phyloP scores from a whole-genome alignment of 75 land plant genomes.

The Adiantum capillusveneris region DNA sequence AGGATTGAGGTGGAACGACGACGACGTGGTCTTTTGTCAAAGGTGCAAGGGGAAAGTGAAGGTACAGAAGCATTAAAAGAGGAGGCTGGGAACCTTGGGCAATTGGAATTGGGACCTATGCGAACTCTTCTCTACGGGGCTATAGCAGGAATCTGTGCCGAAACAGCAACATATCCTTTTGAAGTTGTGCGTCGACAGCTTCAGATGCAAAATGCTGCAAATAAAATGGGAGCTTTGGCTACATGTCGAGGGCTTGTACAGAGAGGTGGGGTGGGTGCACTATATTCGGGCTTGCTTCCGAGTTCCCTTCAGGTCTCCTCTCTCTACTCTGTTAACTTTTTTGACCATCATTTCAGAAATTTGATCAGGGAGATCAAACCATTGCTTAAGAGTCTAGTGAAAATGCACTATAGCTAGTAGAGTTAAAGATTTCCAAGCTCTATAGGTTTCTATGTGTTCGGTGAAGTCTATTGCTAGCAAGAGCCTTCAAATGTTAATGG shows the following conservation, averaged over 20 bases:
- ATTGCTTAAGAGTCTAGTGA: no score
- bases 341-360: neutral
- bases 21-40: neutral
- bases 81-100: constrained; percentile 59
- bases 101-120: constrained; percentile 68
- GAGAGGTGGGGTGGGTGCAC: constrained; percentile 68
- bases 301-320: constrained; percentile 69
- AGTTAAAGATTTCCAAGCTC: no score
- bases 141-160: constrained; percentile 74
- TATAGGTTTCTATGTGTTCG: no score
- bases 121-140: constrained; percentile 85
- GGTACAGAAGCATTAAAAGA: constrained; percentile 8
- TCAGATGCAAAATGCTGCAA: constrained; percentile 64
- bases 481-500: no score
- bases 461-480: no score
- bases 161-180: constrained; percentile 85
- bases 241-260: constrained; percentile 55
- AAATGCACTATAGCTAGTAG: no score
- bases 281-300: constrained; percentile 79
- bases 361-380: no score
- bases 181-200: constrained; percentile 84
- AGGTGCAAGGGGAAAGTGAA: constrained; percentile 1
- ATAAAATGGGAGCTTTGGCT: constrained; percentile 42
- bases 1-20: constrained; percentile 1
- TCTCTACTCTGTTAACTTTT: neutral